These are phyloP conservation scores for Dryadomyces sulphureus DNA, from an alignment of 2,329 filamentous ascomycete genomes.

Conservation along the genomic window DNA sequence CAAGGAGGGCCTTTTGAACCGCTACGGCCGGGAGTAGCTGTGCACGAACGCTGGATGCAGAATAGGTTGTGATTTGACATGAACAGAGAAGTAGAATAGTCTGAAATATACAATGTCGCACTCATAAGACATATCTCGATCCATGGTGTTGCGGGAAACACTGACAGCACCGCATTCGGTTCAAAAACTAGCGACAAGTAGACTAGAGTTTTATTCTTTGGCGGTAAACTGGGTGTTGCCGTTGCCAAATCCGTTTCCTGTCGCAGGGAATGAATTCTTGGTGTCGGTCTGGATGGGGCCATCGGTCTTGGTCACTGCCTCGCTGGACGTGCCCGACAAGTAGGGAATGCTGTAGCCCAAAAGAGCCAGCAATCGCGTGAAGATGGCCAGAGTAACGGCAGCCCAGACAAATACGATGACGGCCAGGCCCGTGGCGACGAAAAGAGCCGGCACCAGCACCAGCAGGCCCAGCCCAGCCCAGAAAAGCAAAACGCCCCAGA, in stretches of 20 bases:
- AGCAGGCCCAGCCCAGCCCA: conserved; percentile 9
- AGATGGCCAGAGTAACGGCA: conserved; percentile 1
- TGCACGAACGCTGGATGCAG: background rate
- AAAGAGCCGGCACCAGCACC: conserved; percentile 9
- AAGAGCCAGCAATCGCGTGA: conserved; percentile 1
- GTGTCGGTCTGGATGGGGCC: background rate
- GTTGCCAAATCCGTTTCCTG: background rate
- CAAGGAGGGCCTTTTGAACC: conserved; percentile 9
- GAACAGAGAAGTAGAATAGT: no score
- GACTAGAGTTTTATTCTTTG: no score
- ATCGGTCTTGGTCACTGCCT: background rate
- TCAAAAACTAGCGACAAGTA: no score
- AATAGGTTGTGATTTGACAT: no score
- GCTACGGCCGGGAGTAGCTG: background rate
- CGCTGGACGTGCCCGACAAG: background rate
- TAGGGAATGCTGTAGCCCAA: conserved; percentile 2
- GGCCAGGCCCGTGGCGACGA: conserved; percentile 5
- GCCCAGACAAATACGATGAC: conserved; percentile 7
- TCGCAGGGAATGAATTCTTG: background rate
- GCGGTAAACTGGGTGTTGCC: background rate
- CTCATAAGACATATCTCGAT: no score
- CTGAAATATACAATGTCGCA: no score
- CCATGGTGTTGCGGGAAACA: no score
- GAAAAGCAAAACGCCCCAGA: conserved; percentile 9
- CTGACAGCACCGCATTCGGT: no score